Base-by-base conservation (phyloP, 2,329 filamentous ascomycete species). In the Ceratocystis papillata region DNA sequence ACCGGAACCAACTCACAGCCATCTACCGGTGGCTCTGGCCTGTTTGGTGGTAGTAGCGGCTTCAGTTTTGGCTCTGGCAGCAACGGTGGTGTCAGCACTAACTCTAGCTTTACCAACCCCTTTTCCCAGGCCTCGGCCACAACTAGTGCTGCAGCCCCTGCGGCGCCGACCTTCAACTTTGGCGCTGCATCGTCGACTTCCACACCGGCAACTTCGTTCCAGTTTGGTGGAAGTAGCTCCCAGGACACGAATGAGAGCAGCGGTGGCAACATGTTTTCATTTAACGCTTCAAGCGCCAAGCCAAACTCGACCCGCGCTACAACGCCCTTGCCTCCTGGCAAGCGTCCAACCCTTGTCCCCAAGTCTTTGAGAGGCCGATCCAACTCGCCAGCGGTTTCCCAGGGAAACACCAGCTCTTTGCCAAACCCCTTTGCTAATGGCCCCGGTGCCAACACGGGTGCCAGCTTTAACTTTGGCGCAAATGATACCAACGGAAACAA, bases 51-150 rank as follows among this genome's bases (percentile, higher is more conserved):
- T 48, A 71, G 69, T 53, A 70, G 70, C 55, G 71, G 64, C 45
- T 73, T 72, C 62, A 68, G 15, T 44, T 68, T 68, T 30, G 67
- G 65, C n/a, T 53, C 46, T 45, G 55, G 50, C 28, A 50, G 55
- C 1, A 65, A 65, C 17, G 66, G 67, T 7, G 68, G 70, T 50
- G 64, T 71, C 22, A 67, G 73, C 3, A 70, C 71, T 15, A 69
- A 70, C 5, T 70, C 69, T 10, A 62, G 71, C 2, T 75, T 78
- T 70, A 76, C 72, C 70, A 79, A 79, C 67, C 77, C 77, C 0
- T 79, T 79, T 66, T 33, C 44, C 1, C 60, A 64, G 53, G 55
- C 55, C 28, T 53, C 28, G 5, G 30, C 44, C 15, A 50, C 45
- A 50, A n/a, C 46, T 37, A 60, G 46, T 59, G 48, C 25, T 45